phyloP scores from a whole-genome alignment of 2,329 filamentous ascomycete genomes.

The Epichloe brachyelytri region DNA sequence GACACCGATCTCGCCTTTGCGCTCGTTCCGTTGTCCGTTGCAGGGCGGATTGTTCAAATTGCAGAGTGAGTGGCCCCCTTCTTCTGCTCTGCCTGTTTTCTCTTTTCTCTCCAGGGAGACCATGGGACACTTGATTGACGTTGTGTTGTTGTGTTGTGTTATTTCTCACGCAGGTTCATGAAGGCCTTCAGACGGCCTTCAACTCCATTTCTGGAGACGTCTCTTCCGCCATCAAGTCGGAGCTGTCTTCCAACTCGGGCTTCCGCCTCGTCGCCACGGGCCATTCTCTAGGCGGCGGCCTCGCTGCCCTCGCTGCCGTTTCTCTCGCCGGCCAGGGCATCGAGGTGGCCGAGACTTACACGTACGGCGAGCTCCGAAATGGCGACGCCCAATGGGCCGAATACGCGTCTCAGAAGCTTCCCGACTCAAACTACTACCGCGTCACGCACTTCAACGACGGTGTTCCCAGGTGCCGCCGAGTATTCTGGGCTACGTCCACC shows the following conservation, averaged over 20 bases:
- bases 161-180: not conserved
- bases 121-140: too few relatives aligned
- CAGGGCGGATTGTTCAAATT: not conserved
- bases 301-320: not conserved
- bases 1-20: not conserved
- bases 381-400: conserved; percentile 1
- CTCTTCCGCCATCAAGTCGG: not conserved
- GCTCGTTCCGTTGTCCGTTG: not conserved
- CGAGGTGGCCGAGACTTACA: conserved; percentile 1
- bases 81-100: too few relatives aligned
- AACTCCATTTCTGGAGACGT: not conserved
- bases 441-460: conserved; percentile 3
- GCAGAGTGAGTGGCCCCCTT: not conserved
- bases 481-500: conserved; percentile 1
- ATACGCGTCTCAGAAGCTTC: not conserved
- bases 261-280: conserved; percentile 1
- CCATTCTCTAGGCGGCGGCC: conserved; percentile 1
- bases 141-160: not conserved
- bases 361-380: conserved; percentile 2
- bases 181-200: conserved; percentile 1
- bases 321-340: not conserved
- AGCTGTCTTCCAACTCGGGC: not conserved
- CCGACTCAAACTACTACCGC: not conserved
- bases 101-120: too few relatives aligned
- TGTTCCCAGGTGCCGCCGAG: conserved; percentile 2